A percentile compares a stretch with the other conserved stretches of the same genome.
Conservation (phyloP, 208 protist species). For the Leptomonas pyrrhocoris region DNA sequence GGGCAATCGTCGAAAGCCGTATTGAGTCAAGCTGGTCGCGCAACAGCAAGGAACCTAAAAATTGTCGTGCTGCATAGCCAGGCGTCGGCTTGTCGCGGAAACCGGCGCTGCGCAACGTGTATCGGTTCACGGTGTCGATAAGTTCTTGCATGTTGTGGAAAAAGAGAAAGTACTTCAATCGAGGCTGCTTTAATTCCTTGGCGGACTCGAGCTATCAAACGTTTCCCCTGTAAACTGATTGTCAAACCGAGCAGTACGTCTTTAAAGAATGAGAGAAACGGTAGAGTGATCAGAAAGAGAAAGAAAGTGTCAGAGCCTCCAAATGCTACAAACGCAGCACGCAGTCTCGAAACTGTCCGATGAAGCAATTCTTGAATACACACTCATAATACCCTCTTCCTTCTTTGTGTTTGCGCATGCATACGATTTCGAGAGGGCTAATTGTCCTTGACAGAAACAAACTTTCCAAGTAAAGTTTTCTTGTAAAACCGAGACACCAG, state of each 20-base stretch:
- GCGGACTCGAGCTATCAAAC: too few relatives aligned
- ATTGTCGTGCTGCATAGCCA: slow-evolving; percentile 46
- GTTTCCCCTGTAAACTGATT: background rate
- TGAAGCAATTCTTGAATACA: background rate
- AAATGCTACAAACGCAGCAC: background rate
- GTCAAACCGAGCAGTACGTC: background rate
- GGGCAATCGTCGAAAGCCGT: slow-evolving; percentile 46
- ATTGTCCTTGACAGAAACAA: background rate
- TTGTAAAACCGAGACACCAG: background rate
- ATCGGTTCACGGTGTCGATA: slow-evolving; percentile 63
- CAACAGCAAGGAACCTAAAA: slow-evolving; percentile 53
- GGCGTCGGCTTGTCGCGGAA: slow-evolving; percentile 40
- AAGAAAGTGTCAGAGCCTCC: background rate
- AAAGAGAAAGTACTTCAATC: background rate
- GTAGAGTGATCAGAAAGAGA: background rate
- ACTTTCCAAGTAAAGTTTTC: background rate
- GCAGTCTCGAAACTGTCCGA: background rate
- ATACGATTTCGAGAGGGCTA: background rate
- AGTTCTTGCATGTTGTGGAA: slow-evolving; percentile 66
- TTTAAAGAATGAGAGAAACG: background rate
- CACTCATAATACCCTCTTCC: too few relatives aligned
- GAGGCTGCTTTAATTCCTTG: background rate
- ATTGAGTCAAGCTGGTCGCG: slow-evolving; percentile 47
- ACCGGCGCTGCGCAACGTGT: slow-evolving; percentile 35
- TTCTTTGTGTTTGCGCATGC: too few relatives aligned